phyloP scores from a whole-genome alignment of 306 rosid species.

The Echinosophora koreensis region DNA sequence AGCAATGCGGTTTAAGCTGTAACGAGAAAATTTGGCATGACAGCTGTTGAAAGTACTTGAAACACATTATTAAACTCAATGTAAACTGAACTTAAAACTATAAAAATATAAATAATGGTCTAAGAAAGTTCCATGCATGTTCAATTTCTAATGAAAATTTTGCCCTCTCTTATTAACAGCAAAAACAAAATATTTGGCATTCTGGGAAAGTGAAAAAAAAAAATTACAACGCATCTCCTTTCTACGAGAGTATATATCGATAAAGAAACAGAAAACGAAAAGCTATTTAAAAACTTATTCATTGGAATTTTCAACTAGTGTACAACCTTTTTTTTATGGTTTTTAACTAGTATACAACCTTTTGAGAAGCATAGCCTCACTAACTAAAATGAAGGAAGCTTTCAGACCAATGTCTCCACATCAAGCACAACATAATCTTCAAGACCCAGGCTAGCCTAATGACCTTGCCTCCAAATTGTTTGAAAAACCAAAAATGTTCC shows the following conservation, averaged over 20 bases:
- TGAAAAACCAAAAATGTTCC: slow-evolving; percentile 18
- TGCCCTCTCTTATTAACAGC: not conserved
- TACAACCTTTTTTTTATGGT: too few species aligned
- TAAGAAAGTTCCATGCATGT: not conserved
- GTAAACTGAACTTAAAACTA: not conserved
- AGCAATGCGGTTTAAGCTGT: not conserved
- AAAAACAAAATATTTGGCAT: not conserved
- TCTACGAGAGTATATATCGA: not conserved
- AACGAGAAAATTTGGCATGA: not conserved
- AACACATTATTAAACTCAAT: not conserved
- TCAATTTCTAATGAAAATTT: not conserved
- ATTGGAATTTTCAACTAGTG: not conserved
- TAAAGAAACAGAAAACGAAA: not conserved
- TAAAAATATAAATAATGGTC: not conserved
- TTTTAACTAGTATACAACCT: not conserved
- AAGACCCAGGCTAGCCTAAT: not conserved
- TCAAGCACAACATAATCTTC: slow-evolving; percentile 29
- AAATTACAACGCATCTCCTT: not conserved
- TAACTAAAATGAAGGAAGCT: not conserved
- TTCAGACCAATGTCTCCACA: not conserved
- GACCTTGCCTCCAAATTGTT: slow-evolving; percentile 21
- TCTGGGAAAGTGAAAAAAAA: not conserved
- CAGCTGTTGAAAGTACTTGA: not conserved
- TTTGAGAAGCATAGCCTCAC: not conserved
- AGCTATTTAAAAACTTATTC: not conserved